These are phyloP conservation scores for Cryptococcus sp. DNA, from an alignment of 1,284 basidiomycete species.

Conservation along the genomic window DNA sequence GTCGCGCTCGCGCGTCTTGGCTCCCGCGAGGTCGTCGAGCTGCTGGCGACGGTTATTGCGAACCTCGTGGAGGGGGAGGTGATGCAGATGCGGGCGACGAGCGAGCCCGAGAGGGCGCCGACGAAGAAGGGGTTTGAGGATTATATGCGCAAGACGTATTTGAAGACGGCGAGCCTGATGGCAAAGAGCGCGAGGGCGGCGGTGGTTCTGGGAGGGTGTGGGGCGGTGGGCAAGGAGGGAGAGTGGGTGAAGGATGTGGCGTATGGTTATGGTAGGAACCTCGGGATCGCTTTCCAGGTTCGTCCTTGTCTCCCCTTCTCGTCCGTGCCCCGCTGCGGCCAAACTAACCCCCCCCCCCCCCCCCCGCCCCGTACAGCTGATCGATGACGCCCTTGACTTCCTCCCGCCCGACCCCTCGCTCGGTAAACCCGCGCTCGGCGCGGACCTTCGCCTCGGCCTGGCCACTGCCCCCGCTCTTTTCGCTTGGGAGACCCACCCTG, in stretches of 20 bases:
- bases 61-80: conserved; percentile 98
- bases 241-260: conserved; percentile 89
- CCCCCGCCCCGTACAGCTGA: conserved; percentile 71
- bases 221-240: conserved; percentile 48
- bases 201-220: conserved; percentile 81
- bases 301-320: conserved; percentile 39
- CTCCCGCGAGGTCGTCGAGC: conserved; percentile 83
- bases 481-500: conserved; percentile 83
- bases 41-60: conserved; percentile 86
- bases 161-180: conserved; percentile 95
- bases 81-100: conserved; percentile 66
- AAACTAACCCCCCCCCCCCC: not conserved
- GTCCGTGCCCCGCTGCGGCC: too few relatives aligned
- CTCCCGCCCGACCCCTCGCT: conserved; percentile 64
- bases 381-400: conserved; percentile 89
- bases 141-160: conserved; percentile 90
- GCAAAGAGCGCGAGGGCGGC: conserved; percentile 87
- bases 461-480: conserved; percentile 92
- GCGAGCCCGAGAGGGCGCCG: conserved; percentile 38
- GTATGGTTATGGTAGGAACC: conserved; percentile 83
- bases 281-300: conserved; percentile 94
- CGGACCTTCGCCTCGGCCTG: conserved; percentile 80
- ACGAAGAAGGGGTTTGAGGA: conserved; percentile 62
- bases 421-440: conserved; percentile 77
- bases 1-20: conserved; percentile 84